Conservation (phyloP, 257 asterid species). For the Lavandula angustifolia region DNA sequence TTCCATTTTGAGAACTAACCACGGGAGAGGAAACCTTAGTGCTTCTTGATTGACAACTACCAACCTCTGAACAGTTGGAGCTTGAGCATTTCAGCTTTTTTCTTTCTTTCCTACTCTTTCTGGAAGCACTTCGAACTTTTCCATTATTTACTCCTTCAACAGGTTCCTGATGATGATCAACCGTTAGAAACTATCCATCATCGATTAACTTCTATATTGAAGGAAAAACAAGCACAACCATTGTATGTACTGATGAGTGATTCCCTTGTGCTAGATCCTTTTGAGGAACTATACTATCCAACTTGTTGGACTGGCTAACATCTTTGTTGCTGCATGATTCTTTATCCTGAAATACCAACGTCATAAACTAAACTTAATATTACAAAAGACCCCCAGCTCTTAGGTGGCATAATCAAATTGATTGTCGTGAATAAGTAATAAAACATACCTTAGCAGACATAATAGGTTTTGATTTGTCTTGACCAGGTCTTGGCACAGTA, state of each 20-base stretch:
- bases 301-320: conserved; percentile 40
- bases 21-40: conserved; percentile 40
- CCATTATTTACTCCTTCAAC: conserved; percentile 53
- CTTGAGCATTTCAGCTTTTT: conserved; percentile 59
- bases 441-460: conserved; percentile 55
- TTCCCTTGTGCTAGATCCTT: conserved; percentile 48
- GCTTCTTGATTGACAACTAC: conserved; percentile 48
- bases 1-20: conserved; percentile 42
- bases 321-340: conserved; percentile 45
- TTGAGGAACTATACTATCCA: conserved; percentile 38
- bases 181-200: conserved; percentile 53
- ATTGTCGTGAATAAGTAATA: conserved; percentile 27
- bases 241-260: conserved; percentile 48
- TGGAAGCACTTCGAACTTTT: conserved; percentile 53
- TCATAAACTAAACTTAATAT: conserved; percentile 24
- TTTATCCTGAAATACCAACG: conserved; percentile 54
- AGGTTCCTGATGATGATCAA: conserved; percentile 73
- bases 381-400: conserved; percentile 25
- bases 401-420: conserved; percentile 28
- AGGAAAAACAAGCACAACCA: conserved; percentile 63
- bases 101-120: conserved; percentile 79
- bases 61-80: conserved; percentile 47
- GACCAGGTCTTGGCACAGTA: conserved; percentile 51
- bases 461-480: conserved; percentile 44
- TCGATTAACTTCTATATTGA: conserved; percentile 37